These are phyloP conservation scores for Luzula sylvatica DNA, from an alignment of 176 grass and related monocot genomes.

Conservation along the genomic window DNA sequence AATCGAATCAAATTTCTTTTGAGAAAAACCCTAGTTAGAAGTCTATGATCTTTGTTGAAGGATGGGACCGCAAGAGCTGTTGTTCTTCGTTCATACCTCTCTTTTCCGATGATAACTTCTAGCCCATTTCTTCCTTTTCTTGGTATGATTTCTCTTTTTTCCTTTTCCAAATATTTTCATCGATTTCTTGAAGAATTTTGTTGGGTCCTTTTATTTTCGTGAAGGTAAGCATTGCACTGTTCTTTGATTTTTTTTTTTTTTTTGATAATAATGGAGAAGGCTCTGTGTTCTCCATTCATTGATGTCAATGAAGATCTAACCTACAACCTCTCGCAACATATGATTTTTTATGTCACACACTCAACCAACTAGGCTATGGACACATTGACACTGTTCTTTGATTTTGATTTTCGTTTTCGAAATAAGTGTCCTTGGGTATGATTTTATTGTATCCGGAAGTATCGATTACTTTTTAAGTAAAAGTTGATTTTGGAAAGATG, in stretches of 20 bases:
- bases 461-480: not conserved
- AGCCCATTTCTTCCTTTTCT: not conserved
- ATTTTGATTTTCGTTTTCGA: conserved; percentile 2
- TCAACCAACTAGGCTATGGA: too few species aligned
- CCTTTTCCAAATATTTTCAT: not conserved
- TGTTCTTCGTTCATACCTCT: conserved; percentile 1
- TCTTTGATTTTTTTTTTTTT: too few species aligned
- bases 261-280: too few species aligned
- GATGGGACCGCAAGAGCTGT: conserved; percentile 4
- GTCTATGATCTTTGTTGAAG: too few species aligned
- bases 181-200: not conserved
- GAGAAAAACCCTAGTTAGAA: not conserved
- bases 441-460: not conserved
- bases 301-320: too few species aligned
- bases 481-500: not conserved
- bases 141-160: not conserved
- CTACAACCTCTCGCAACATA: too few species aligned
- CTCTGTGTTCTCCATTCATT: too few species aligned
- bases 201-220: not conserved
- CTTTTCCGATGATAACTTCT: not conserved
- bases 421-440: not conserved
- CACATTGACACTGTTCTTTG: too few species aligned
- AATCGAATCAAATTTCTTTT: not conserved
- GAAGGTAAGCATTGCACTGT: not conserved
- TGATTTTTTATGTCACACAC: too few species aligned